Evolutionary conservation across 306 rosid species (phyloP), one percentile per base, ranked within the genome.

Genomic region (Prunus armeniaca): DNA sequence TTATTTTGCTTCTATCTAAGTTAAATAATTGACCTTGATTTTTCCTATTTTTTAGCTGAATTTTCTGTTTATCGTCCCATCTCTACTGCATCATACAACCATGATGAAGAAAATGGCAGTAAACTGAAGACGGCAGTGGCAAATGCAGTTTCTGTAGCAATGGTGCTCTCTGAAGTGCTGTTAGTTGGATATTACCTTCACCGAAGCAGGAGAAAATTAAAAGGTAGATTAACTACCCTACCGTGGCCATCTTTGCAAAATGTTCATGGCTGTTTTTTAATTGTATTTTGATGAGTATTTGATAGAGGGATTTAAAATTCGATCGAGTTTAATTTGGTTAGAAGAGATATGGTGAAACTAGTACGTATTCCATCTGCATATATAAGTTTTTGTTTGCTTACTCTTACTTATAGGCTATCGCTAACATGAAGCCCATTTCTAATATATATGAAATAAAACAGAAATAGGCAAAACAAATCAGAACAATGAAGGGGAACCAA

Each of bases 91-190:
- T 32, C 25, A 19, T 2, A 49, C 47, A 20, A 63, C 32, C 5
- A 47, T 22, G 19, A 41, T 54, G 69, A 41, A 68, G 76, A 38
- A 8, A 69, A 72, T 34, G 54, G n/a, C n/a, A 11, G 50, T 7
- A 63, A n/a, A 41, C 64, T 57, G 69, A 41, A 60, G 66, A 65
- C 28, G 12, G 54, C 61, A 13, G 38, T 61, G n/a, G 45, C 46
- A 58, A 32, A 63, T 27, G 79, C 45, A 56, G 72, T 66, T 24
- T 18, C 61, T 1, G 8, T 66, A 20, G 68, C 62, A 4, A 38
- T 51, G 32, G 71, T 67, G 15, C 22, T 78, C 58, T 49, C 57
- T 2, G 85, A 78, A 41, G 9, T 77, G 61, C 41, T 77, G 62
- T 20, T 67, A 38, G 15, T 78, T 63, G 67, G 64, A 41, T 51